phyloP scores from a whole-genome alignment of 176 grass and related monocot species.

The Paspalum vaginatum region DNA sequence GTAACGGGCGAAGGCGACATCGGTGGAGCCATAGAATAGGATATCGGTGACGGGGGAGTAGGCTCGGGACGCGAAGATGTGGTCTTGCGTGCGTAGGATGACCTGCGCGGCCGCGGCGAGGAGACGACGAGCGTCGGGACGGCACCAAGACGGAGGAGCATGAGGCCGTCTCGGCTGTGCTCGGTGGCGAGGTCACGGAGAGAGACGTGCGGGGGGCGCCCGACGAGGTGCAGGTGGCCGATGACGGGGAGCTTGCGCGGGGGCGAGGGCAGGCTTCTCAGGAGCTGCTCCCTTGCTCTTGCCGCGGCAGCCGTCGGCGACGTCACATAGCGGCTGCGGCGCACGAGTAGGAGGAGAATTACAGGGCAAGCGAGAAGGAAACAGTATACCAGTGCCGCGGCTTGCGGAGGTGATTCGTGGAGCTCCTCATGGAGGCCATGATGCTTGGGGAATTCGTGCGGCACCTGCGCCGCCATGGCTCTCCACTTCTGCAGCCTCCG shows the following conservation, averaged over 20 bases:
- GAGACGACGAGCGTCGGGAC: slow-evolving; percentile 47
- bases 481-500: too few relatives aligned
- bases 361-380: too few relatives aligned
- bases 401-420: too few relatives aligned
- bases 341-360: too few relatives aligned
- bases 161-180: slow-evolving; percentile 17
- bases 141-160: slow-evolving; percentile 51
- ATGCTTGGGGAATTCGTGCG: too few relatives aligned
- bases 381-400: too few relatives aligned
- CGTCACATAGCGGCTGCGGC: too few relatives aligned
- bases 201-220: slow-evolving; percentile 31
- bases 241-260: slow-evolving; percentile 39
- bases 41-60: not conserved
- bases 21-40: slow-evolving; percentile 30
- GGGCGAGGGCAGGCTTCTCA: too few relatives aligned
- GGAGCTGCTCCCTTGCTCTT: too few relatives aligned
- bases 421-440: too few relatives aligned
- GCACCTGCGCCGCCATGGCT: too few relatives aligned
- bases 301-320: too few relatives aligned
- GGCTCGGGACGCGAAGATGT: slow-evolving; percentile 50
- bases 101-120: slow-evolving; percentile 37
- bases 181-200: slow-evolving; percentile 25
- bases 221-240: slow-evolving; percentile 46
- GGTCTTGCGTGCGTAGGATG: slow-evolving; percentile 45
- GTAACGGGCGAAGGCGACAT: slow-evolving; percentile 38